Evolutionary conservation across 2,329 filamentous ascomycete species (phyloP), one percentile per base, ranked within the genome.

Genomic region (Amauroascus verrucosus): DNA sequence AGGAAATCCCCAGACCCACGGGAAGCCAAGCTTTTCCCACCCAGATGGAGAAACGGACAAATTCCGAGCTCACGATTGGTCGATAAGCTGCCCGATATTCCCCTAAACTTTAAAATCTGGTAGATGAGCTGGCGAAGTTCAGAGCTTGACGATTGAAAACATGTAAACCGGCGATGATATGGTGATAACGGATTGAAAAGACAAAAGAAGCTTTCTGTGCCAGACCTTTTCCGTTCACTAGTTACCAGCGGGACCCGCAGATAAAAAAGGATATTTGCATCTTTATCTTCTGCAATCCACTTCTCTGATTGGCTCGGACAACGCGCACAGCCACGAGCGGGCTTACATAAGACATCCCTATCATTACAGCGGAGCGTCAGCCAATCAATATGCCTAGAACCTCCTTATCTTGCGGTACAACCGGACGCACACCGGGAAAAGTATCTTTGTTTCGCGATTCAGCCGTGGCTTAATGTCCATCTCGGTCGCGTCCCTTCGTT

Each of bases 41-140:
- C 28, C 28, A 33, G 14, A 46, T 13, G 44, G 1, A 16, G 18
- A 35, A 28, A 40, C 5, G 37, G 33, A n/a, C n/a, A 6, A 20
- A 9, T 52, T 41, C 46, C 48, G 28, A 33, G 38, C n/a, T 14
- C 22, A n/a, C 45, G 33, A 56, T 56, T 56, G 51, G 54, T n/a
- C 37, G 54, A 56, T 53, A 56, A 48, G 49, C 30, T 14, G 13
- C 26, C 48, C 48, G 48, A 50, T 8, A 41, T 43, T 18, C 38
- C 48, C 48, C 16, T 38, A 49, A 53, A 49, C 49, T 53, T 43
- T 37, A 43, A 32, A n/a, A 16, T 11, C 51, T 13, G 22, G 3
- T 9, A 24, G n/a, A 18, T 35, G 33, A 35, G 11, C 14, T 13
- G 3, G 11, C 6, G 14, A 35, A 35, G 6, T 35, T n/a, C 9